Evolutionary conservation across 768 basidiomycete species (phyloP).

Genomic region (Serendipita sp.): DNA sequence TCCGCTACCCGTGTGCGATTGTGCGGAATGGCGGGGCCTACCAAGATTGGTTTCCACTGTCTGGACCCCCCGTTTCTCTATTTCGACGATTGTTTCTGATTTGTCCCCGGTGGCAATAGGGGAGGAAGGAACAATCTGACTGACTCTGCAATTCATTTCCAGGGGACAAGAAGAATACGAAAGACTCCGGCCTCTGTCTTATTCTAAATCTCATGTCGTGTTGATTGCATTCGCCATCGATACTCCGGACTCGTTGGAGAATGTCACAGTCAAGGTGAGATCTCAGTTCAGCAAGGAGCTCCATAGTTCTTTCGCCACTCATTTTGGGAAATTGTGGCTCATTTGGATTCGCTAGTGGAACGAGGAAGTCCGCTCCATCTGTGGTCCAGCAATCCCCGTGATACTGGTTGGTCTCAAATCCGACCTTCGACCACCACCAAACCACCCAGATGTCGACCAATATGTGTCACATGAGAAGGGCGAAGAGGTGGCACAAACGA

Average conservation of each 20-base stretch:
- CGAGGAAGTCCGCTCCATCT: slow-evolving; percentile 93
- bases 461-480: slow-evolving; percentile 69
- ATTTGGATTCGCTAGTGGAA: slow-evolving; percentile 53
- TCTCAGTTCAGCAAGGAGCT: neutral
- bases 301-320: neutral
- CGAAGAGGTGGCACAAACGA: slow-evolving; percentile 60
- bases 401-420: slow-evolving; percentile 93
- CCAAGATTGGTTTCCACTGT: neutral
- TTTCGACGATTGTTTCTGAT: neutral
- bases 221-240: slow-evolving; percentile 94
- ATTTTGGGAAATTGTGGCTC: neutral
- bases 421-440: slow-evolving; percentile 57
- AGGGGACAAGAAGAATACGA: slow-evolving; percentile 99
- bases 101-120: neutral
- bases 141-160: slow-evolving; percentile 11
- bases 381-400: slow-evolving; percentile 82
- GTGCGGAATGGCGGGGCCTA: neutral
- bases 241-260: slow-evolving; percentile 91
- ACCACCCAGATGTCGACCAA: slow-evolving; percentile 13
- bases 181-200: slow-evolving; percentile 90
- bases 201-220: slow-evolving; percentile 97
- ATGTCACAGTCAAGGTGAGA: slow-evolving; percentile 74
- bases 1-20: neutral
- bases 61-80: neutral
- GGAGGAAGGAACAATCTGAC: neutral